Base-by-base conservation (phyloP, 164 flowering plant species). In the Nymphaea colorata region DNA sequence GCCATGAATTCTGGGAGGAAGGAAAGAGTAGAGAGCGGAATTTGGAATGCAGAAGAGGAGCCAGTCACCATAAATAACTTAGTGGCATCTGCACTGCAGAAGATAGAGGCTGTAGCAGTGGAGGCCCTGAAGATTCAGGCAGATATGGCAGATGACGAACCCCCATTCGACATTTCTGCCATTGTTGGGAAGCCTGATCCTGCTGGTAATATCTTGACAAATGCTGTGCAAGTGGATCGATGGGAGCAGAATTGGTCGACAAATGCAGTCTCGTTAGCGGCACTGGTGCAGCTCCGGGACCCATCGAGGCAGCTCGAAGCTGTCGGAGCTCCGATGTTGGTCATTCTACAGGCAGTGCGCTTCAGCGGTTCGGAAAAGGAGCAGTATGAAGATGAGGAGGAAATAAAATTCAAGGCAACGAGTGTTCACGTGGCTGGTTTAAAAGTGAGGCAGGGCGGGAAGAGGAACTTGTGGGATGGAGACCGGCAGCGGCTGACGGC, bases 401-500 rank as follows among this genome's bases (percentile, higher is more conserved):
- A 85, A 61, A 76, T 76, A 80, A 82, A 73, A 73, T 87, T 82
- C 74, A 94, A 85, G 70, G 81, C 89, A n/a, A 72, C 70, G 10
- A 85, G 91, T 72, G 25, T 89, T 76, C 88, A 89, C 69, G 77
- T 88, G 59, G 98, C 90, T n/a, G 94, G 97, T 2, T 66, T 94
- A 68, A 89, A 81, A 79, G 81, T 79, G 41, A 78, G 74, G 70
- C 64, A 61, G 6, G 81, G 78, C 43, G 84, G 79, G 55, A 85
- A 74, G 68, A 80, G 77, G 68, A 80, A 74, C 71, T 69, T 61
- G 5, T 87, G 98, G 98, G 96, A 85, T 76, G 67, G 77, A n/a
- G 96, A 88, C 82, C 89, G 78, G 80, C 94, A 85, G 76, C 79
- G 84, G 75, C 79, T 93, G 59, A 86, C 97, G 5, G 94, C 98